Conservation (phyloP, 2,329 filamentous ascomycete species). For the Venturiaceae sp. region DNA sequence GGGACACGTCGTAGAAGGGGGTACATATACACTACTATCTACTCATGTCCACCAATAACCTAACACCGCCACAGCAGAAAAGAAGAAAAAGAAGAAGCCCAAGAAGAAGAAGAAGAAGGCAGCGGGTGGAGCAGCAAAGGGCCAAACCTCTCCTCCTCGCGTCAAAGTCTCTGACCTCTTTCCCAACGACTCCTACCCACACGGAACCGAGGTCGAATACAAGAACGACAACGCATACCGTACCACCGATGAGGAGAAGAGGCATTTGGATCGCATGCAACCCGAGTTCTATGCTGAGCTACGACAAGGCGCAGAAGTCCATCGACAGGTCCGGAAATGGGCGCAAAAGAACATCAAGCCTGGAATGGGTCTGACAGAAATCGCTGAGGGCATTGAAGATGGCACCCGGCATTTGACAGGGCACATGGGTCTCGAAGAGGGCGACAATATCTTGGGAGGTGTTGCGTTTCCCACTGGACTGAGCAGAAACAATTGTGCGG, state of each 20-base stretch:
- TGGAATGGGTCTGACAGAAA: constrained; percentile 69
- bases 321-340: constrained; percentile 78
- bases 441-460: constrained; percentile 67
- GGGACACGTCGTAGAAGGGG: constrained; percentile 24
- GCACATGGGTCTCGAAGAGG: constrained; percentile 66
- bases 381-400: constrained; percentile 81
- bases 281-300: constrained; percentile 73
- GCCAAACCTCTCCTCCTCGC: constrained; percentile 68
- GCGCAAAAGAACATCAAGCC: constrained; percentile 73
- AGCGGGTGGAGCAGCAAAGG: constrained; percentile 41
- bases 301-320: constrained; percentile 77
- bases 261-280: constrained; percentile 71
- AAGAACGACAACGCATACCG: constrained; percentile 66
- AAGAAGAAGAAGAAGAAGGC: constrained; percentile 60
- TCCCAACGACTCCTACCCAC: constrained; percentile 61
- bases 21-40: constrained; percentile 7
- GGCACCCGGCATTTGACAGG: constrained; percentile 68
- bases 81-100: constrained; percentile 78
- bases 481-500: constrained; percentile 75
- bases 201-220: constrained; percentile 72
- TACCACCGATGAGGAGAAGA: constrained; percentile 77
- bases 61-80: constrained; percentile 28
- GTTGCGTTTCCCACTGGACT: constrained; percentile 83
- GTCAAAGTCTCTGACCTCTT: constrained; percentile 67
- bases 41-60: neutral